These are phyloP conservation scores for Gleditsia sinensis DNA, from an alignment of 306 rosid species.

Conservation along the genomic window DNA sequence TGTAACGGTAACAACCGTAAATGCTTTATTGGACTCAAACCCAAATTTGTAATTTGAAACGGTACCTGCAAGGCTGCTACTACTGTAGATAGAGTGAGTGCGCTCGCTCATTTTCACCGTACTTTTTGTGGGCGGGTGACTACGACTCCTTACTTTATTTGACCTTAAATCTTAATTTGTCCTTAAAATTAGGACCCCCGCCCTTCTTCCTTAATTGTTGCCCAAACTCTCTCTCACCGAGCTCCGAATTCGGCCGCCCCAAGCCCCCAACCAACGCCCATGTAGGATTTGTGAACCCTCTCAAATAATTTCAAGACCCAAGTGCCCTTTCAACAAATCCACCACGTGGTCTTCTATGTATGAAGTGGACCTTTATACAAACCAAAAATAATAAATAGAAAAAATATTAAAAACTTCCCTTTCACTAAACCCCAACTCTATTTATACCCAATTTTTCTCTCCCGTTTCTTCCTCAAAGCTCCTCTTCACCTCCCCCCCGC, in stretches of 20 bases:
- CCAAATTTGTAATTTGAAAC: too few species aligned
- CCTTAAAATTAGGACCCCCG: neutral
- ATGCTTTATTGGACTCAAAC: too few species aligned
- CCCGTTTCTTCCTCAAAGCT: slow-evolving; percentile 34
- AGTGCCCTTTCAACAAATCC: slow-evolving; percentile 55
- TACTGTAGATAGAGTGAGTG: too few species aligned
- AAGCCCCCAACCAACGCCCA: slow-evolving; percentile 19
- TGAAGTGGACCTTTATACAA: slow-evolving; percentile 56
- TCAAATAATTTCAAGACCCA: slow-evolving; percentile 25
- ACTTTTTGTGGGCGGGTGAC: neutral
- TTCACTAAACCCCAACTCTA: slow-evolving; percentile 41
- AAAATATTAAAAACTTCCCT: slow-evolving; percentile 4
- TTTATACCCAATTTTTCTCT: slow-evolving; percentile 53
- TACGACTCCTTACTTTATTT: neutral
- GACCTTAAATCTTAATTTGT: neutral
- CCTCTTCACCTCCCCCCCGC: slow-evolving; percentile 6
- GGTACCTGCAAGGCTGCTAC: too few species aligned
- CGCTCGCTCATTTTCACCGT: neutral
- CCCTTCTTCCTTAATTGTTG: neutral
- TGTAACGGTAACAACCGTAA: neutral
- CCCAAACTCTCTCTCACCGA: too few species aligned
- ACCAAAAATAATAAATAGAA: neutral
- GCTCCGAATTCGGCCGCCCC: slow-evolving; percentile 25
- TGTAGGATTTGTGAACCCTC: slow-evolving; percentile 29
- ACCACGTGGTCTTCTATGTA: slow-evolving; percentile 74